Evolutionary conservation across 345 rosid species (phyloP).

Genomic region (Eucalyptus curtisii): DNA sequence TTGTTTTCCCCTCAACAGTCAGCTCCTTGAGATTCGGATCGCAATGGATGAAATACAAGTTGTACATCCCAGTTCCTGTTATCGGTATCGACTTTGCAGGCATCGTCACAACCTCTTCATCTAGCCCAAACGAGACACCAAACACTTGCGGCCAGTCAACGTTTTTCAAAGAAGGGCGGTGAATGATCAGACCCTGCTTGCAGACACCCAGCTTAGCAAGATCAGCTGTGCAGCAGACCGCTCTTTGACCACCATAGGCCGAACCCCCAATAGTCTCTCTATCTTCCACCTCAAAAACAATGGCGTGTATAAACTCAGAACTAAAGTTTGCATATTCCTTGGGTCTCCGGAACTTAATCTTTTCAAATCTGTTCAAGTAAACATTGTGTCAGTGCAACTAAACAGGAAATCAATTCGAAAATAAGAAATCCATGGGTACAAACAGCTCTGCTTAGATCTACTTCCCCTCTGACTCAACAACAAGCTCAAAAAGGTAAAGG

Average conservation of each 20-base stretch:
- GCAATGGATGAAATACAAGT: conserved; percentile 85
- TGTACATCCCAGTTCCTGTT: conserved; percentile 88
- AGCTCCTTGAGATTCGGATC: conserved; percentile 56
- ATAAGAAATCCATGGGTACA: background rate
- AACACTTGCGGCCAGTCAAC: conserved; percentile 73
- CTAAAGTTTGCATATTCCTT: conserved; percentile 33
- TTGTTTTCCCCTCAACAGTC: conserved; percentile 67
- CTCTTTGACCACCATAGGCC: conserved; percentile 97
- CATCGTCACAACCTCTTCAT: conserved; percentile 35
- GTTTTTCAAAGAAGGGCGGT: conserved; percentile 56
- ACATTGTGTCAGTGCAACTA: background rate
- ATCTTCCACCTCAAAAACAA: conserved; percentile 80
- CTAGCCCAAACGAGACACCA: conserved; percentile 37
- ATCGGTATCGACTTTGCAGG: conserved; percentile 44
- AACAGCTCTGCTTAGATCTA: background rate
- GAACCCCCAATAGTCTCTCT: conserved; percentile 87
- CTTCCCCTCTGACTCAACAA: background rate
- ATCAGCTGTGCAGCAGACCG: conserved; percentile 88
- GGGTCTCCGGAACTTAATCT: conserved; percentile 54
- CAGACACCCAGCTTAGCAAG: conserved; percentile 85
- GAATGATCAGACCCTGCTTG: conserved; percentile 58
- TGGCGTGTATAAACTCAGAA: conserved; percentile 50
- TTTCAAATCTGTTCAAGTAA: conserved; percentile 53
- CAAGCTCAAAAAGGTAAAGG: background rate
- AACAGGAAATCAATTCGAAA: background rate